Evolutionary conservation across 2,329 filamentous ascomycete species (phyloP).

Genomic region (Thielaviopsis musarum): DNA sequence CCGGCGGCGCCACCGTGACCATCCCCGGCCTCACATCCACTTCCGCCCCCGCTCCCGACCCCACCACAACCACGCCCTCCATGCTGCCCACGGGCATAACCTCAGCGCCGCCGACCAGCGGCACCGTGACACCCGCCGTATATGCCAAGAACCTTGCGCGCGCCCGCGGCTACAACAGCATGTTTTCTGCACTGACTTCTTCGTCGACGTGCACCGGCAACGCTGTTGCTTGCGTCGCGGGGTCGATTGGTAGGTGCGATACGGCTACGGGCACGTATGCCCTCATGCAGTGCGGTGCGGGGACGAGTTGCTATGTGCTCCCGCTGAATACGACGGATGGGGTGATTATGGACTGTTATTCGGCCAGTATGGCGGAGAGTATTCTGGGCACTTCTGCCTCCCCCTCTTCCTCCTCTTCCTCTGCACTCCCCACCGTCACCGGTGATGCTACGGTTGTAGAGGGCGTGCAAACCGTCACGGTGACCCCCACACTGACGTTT

Average conservation of each 20-base stretch:
- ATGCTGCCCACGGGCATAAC: constrained; percentile 26
- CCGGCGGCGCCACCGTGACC: constrained; percentile 1
- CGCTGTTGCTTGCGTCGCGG: constrained; percentile 36
- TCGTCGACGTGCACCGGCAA: constrained; percentile 28
- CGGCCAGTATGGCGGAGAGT: constrained; percentile 22
- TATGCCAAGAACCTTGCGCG: constrained; percentile 29
- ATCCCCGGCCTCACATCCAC: not conserved
- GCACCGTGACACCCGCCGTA: constrained; percentile 24
- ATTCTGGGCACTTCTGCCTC: constrained; percentile 23
- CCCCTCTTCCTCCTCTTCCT: not conserved
- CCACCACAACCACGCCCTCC: constrained; percentile 17
- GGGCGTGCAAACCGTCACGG: constrained; percentile 9
- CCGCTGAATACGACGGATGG: constrained; percentile 33
- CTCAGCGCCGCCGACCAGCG: constrained; percentile 21
- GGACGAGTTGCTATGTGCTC: constrained; percentile 32
- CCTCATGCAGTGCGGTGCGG: constrained; percentile 22
- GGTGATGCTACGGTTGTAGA: not conserved
- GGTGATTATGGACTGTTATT: constrained; percentile 31
- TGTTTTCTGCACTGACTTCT: constrained; percentile 28
- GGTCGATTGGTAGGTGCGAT: constrained; percentile 31
- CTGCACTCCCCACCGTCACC: not conserved
- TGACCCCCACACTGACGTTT: constrained; percentile 9
- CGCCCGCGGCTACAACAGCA: constrained; percentile 29
- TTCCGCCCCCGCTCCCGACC: not conserved
- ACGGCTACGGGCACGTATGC: constrained; percentile 23